Evolutionary conservation across 768 basidiomycete genomes (phyloP).

Genomic region (Amanita jacksonii): DNA sequence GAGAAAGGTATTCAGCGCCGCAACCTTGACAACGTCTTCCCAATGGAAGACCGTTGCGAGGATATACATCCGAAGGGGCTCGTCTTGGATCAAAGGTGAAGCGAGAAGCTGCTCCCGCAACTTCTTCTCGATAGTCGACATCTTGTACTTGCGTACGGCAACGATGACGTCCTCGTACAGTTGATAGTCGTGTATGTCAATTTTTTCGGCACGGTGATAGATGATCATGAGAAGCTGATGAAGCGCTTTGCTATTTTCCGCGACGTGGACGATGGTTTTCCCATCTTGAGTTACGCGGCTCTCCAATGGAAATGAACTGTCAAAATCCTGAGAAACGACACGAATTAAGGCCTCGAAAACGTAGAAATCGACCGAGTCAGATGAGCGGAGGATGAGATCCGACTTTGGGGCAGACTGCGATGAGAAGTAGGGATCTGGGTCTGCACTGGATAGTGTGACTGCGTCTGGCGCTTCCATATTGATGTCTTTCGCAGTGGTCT

Average conservation of each 20-base stretch:
- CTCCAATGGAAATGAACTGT: neutral
- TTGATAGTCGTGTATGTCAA: neutral
- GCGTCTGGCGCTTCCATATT: no score
- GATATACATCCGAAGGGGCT: neutral
- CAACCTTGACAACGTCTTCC: neutral
- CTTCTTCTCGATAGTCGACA: neutral
- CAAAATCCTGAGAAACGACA: neutral
- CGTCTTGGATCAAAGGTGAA: neutral
- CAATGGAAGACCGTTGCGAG: neutral
- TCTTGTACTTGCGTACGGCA: neutral
- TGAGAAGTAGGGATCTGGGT: no score
- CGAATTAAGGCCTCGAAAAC: neutral
- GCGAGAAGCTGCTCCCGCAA: neutral
- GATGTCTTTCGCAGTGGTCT: no score
- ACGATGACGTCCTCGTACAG: neutral
- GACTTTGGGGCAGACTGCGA: no score
- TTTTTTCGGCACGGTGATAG: neutral
- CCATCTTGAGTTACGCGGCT: neutral
- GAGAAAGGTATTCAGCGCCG: neutral
- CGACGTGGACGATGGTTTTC: neutral
- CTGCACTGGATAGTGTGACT: no score
- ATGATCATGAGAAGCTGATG: neutral
- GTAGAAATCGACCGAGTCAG: conserved; percentile 22
- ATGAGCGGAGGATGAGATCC: conserved; percentile 16
- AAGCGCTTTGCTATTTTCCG: neutral